phyloP scores from a whole-genome alignment of 2,329 filamentous ascomycete genomes.

The Alternaria solani region DNA sequence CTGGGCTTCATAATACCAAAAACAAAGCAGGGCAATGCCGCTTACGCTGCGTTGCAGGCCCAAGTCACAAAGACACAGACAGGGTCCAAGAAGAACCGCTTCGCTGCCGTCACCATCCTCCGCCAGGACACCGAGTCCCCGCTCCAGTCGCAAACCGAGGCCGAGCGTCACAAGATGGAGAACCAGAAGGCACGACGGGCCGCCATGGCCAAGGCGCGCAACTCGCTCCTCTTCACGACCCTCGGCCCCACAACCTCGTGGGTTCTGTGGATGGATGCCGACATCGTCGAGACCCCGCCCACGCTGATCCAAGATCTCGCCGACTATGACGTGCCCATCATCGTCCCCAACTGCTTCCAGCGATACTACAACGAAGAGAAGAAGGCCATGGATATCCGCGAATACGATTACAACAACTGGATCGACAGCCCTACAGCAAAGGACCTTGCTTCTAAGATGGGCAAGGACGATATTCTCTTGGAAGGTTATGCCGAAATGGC shows the following conservation, averaged over 20 bases:
- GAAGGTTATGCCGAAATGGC: conserved; percentile 94
- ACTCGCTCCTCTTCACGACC: conserved; percentile 94
- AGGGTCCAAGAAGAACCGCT: conserved; percentile 80
- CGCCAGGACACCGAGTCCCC: conserved; percentile 93
- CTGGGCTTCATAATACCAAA: conserved; percentile 96
- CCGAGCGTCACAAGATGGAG: conserved; percentile 87
- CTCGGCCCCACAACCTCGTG: conserved; percentile 89
- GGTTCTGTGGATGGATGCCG: conserved; percentile 95
- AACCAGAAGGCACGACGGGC: conserved; percentile 88
- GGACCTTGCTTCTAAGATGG: conserved; percentile 80
- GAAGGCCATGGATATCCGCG: conserved; percentile 75
- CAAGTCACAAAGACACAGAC: conserved; percentile 87
- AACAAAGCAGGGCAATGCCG: conserved; percentile 88
- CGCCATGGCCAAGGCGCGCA: conserved; percentile 92
- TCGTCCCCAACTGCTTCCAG: conserved; percentile 96
- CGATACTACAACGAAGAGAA: conserved; percentile 74
- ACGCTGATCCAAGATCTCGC: conserved; percentile 92
- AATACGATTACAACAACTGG: conserved; percentile 99
- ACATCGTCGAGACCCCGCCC: conserved; percentile 87
- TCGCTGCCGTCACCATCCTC: conserved; percentile 92
- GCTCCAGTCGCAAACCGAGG: conserved; percentile 80
- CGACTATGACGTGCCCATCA: conserved; percentile 83
- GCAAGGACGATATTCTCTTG: conserved; percentile 86
- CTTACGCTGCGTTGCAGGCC: conserved; percentile 81
- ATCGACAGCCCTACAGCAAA: conserved; percentile 84